A percentile compares a stretch with the other conserved stretches of the same genome.
Evolutionary conservation across 2,329 filamentous ascomycete species (phyloP).

Genomic region (Ploettnerulaceae sp.): DNA sequence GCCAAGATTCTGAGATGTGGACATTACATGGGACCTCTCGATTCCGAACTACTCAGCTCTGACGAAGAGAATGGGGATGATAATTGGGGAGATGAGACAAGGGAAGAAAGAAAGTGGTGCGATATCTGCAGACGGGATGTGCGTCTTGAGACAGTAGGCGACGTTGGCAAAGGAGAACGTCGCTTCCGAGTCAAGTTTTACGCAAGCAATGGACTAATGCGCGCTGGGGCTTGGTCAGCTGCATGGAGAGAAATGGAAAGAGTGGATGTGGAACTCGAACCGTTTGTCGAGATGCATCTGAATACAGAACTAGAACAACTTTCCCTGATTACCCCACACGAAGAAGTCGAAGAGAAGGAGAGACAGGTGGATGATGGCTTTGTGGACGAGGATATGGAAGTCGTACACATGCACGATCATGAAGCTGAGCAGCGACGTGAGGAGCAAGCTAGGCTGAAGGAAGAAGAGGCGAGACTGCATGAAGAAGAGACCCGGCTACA

Average conservation of each 20-base stretch:
- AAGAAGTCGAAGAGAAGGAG: slow-evolving; percentile 1
- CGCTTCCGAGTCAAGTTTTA: slow-evolving; percentile 82
- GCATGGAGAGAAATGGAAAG: slow-evolving; percentile 98
- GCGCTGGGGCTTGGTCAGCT: slow-evolving; percentile 83
- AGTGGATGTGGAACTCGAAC: slow-evolving; percentile 89
- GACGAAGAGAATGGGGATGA: slow-evolving; percentile 28
- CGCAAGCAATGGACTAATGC: slow-evolving; percentile 92
- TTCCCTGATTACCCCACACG: slow-evolving; percentile 26
- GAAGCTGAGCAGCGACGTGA: slow-evolving; percentile 9
- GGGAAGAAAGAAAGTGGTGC: slow-evolving; percentile 29
- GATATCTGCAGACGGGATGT: slow-evolving; percentile 33
- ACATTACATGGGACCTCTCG: slow-evolving; percentile 60
- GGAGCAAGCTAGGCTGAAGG: slow-evolving; percentile 7
- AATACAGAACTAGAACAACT: slow-evolving; percentile 57
- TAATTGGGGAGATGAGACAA: slow-evolving; percentile 11
- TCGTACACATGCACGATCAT: slow-evolving; percentile 19
- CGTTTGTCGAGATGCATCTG: slow-evolving; percentile 57
- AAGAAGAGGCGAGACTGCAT: slow-evolving; percentile 10
- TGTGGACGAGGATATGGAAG: slow-evolving; percentile 20
- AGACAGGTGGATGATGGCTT: slow-evolving; percentile 22
- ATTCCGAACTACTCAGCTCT: slow-evolving; percentile 24
- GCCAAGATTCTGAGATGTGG: slow-evolving; percentile 70
- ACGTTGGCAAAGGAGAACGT: slow-evolving; percentile 21
- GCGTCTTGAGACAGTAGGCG: slow-evolving; percentile 26
- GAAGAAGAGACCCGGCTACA: slow-evolving; percentile 7